Evolutionary conservation across 441 rosid species (phyloP), one percentile per base, ranked within the genome.

Genomic region (Brassica balearica): DNA sequence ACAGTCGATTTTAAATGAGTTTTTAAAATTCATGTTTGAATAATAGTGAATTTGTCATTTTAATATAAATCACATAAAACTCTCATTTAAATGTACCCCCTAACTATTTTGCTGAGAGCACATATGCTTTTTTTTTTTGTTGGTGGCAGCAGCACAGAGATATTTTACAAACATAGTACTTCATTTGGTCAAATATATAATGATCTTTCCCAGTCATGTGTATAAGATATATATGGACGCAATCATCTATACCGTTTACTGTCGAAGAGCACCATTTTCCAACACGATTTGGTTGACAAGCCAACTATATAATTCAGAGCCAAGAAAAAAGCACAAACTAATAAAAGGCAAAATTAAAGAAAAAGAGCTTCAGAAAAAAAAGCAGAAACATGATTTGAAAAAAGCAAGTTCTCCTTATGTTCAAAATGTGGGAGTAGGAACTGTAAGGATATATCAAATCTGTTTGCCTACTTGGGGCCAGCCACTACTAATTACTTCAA

Each of bases 401-500:
- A 29, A 70, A 80, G 79, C 34, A 58, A 70, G 58, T 74, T 68
- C 72, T 74, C 38, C 79, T 55, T 80, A 58, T 70, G 82, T 56
- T 80, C 48, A 80, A 34, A 70, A 65, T 74, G 82, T 80, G 79
- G 80, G 83, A 80, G 74, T 80, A 73, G 59, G 69, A 72, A 70
- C 41, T 75, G 60, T 61, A 46, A 32, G 41, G 63, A 64, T 71
- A 76, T 27, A 73, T 78, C 73, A 76, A 59, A 67, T 70, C 80
- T 83, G 87, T 71, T 71, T 71, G 80, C 69, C 80, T 72, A 76
- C 71, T 85, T 81, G 83, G 78, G 68, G 82, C 72, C 75, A 53
- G 72, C 76, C 79, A 80, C 55, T 69, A 80, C 79, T 71, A 67
- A 76, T 76, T 79, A 72, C 68, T 77, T 76, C 66, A 71, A 62